Conservation (phyloP, 306 rosid genomes). For the Leucaena leucocephala region DNA sequence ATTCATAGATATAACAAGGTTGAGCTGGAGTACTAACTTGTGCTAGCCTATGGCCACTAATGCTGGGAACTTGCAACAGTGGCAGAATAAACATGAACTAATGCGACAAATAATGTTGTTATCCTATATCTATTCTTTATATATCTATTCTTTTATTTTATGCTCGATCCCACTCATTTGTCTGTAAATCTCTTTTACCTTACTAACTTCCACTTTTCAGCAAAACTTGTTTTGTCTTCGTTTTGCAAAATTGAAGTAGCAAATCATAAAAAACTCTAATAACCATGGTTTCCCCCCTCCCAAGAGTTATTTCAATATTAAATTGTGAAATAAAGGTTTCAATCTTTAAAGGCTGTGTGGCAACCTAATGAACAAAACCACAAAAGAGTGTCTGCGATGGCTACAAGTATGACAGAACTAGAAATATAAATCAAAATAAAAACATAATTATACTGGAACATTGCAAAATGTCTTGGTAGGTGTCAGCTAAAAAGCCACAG, state of each 20-base stretch:
- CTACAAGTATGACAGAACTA: slow-evolving; percentile 22
- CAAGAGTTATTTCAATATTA: slow-evolving; percentile 21
- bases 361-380: slow-evolving; percentile 14
- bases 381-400: not conserved
- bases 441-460: slow-evolving; percentile 26
- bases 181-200: not conserved
- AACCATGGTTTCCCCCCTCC: not conserved
- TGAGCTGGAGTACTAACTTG: not conserved
- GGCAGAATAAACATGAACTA: slow-evolving; percentile 8
- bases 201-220: slow-evolving; percentile 3
- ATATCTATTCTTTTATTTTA: not conserved
- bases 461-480: slow-evolving; percentile 3
- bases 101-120: slow-evolving; percentile 21
- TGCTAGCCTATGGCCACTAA: slow-evolving; percentile 25
- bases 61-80: slow-evolving; percentile 22
- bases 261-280: not conserved
- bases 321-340: slow-evolving; percentile 10
- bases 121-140: not conserved
- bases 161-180: slow-evolving; percentile 25
- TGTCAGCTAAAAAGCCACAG: slow-evolving; percentile 23
- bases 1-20: slow-evolving; percentile 18
- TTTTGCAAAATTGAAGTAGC: slow-evolving; percentile 8
- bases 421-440: slow-evolving; percentile 7
- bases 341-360: not conserved
- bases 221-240: not conserved